These are phyloP conservation scores for Xylaria sp. DNA, from an alignment of 2,329 filamentous ascomycete genomes.

Conservation along the genomic window DNA sequence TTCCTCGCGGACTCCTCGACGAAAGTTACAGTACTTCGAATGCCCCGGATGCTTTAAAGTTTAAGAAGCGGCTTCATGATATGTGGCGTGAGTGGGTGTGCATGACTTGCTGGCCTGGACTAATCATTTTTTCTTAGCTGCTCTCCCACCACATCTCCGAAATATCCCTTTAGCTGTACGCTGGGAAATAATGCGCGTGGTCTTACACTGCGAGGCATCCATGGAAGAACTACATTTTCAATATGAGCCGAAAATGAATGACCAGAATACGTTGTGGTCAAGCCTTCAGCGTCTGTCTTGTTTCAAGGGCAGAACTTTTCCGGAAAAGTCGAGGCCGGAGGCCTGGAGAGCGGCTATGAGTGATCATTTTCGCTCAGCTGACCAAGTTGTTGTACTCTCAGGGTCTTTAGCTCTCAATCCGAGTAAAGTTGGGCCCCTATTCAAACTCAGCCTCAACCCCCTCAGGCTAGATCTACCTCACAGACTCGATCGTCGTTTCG, in stretches of 20 bases:
- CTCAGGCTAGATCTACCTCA: constrained; percentile 61
- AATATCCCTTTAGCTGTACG: constrained; percentile 60
- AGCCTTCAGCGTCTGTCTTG: constrained; percentile 53
- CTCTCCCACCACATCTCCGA: constrained; percentile 54
- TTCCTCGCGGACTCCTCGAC: constrained; percentile 41
- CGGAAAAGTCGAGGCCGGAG: constrained; percentile 56
- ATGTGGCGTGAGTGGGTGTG: constrained; percentile 47
- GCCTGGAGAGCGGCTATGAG: constrained; percentile 60
- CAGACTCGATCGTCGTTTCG: constrained; percentile 66
- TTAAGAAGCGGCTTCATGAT: constrained; percentile 43
- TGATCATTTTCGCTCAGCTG: constrained; percentile 50
- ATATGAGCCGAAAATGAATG: constrained; percentile 55
- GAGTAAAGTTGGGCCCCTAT: constrained; percentile 54
- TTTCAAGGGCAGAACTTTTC: constrained; percentile 60
- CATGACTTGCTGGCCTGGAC: constrained; percentile 4
- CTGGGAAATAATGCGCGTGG: constrained; percentile 65
- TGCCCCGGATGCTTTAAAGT: constrained; percentile 9
- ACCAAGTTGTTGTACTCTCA: constrained; percentile 57
- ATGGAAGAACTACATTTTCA: constrained; percentile 51
- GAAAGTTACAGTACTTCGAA: constrained; percentile 43
- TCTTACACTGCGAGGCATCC: constrained; percentile 58
- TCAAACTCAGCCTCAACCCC: constrained; percentile 60
- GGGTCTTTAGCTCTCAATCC: constrained; percentile 55
- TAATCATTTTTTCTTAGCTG: constrained; percentile 39
- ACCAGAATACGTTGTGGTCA: constrained; percentile 58